Evolutionary conservation across 192 early-diverging fungal species (phyloP).

Genomic region (Umbelopsis ramanniana): DNA sequence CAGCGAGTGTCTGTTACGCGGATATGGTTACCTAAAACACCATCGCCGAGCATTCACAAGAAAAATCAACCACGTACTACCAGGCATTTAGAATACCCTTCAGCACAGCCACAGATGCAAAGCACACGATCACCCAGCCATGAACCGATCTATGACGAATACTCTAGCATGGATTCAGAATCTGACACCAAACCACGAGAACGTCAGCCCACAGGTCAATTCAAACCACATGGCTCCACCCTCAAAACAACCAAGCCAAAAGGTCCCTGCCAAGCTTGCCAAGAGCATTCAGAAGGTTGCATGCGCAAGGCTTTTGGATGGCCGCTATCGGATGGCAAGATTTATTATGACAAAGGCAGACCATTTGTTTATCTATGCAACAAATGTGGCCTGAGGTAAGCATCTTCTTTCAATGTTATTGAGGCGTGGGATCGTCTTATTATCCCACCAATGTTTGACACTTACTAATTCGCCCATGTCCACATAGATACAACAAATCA

Average conservation of each 20-base stretch:
- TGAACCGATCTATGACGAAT: slow-evolving; percentile 7
- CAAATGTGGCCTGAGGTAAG: slow-evolving; percentile 48
- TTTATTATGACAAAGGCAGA: slow-evolving; percentile 38
- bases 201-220: slow-evolving; percentile 11
- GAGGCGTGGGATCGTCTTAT: background rate
- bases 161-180: background rate
- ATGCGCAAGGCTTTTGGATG: slow-evolving; percentile 48
- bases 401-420: background rate
- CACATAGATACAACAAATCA: slow-evolving; percentile 42
- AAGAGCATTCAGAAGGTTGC: slow-evolving; percentile 40
- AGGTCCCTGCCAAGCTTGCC: slow-evolving; percentile 43
- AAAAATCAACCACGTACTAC: background rate
- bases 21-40: slow-evolving; percentile 25
- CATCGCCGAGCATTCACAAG: background rate
- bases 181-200: background rate
- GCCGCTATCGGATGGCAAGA: slow-evolving; percentile 29
- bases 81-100: background rate
- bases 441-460: background rate
- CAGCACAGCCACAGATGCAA: background rate
- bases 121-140: background rate
- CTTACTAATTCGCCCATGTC: background rate
- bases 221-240: background rate
- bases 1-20: background rate
- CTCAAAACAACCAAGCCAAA: slow-evolving; percentile 15
- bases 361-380: slow-evolving; percentile 46